phyloP scores from a whole-genome alignment of 1,284 basidiomycete genomes.

The Hemileia vastatrix region DNA sequence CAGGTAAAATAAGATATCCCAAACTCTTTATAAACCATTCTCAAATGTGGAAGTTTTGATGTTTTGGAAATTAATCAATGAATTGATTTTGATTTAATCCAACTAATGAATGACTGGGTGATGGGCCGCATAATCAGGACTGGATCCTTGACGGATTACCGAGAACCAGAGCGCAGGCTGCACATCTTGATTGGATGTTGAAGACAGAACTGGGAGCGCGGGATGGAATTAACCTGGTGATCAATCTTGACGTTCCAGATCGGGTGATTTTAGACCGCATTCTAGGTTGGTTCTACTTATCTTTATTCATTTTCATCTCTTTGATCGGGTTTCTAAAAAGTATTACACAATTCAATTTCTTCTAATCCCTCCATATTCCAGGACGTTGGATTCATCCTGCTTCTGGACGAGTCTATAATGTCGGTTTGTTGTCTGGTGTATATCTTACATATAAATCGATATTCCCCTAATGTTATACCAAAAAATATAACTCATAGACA shows the following conservation, averaged over 20 bases:
- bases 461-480: background rate
- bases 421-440: constrained; percentile 51
- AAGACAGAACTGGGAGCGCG: constrained; percentile 36
- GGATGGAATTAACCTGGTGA: constrained; percentile 63
- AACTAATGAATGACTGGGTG: background rate
- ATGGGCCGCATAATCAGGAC: constrained; percentile 49
- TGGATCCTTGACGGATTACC: constrained; percentile 98
- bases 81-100: background rate
- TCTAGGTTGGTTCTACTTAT: constrained; percentile 48
- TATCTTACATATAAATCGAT: background rate
- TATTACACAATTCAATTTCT: background rate
- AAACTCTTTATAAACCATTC: background rate
- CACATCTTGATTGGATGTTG: constrained; percentile 59
- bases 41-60: background rate
- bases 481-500: constrained; percentile 27
- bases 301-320: background rate
- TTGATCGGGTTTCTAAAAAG: background rate
- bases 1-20: constrained; percentile 8
- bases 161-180: constrained; percentile 78
- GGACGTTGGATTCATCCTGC: constrained; percentile 89
- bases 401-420: constrained; percentile 88
- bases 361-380: constrained; percentile 23
- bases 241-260: constrained; percentile 86
- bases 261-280: constrained; percentile 80
- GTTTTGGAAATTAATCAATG: background rate